Conservation (phyloP, 164 flowering plant genomes). For the Aristolochia contorta region DNA sequence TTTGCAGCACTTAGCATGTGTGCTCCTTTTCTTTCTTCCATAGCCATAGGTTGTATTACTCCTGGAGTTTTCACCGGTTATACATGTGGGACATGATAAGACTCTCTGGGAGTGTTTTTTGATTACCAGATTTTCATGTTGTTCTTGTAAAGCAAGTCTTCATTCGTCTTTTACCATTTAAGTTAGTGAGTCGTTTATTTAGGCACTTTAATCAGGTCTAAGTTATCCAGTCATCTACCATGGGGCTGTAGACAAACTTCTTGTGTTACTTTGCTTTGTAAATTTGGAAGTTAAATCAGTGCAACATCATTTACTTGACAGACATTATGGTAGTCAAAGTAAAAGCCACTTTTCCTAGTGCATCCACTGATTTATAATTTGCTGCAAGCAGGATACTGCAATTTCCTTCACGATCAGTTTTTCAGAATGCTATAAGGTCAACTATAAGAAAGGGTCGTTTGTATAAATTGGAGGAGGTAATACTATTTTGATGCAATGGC, state of each 20-base stretch:
- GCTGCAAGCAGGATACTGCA: constrained; percentile 34
- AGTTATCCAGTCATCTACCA: no score
- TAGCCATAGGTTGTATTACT: neutral
- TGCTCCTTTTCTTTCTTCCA: constrained; percentile 5
- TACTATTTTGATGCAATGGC: constrained; percentile 1
- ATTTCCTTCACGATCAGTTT: constrained; percentile 26
- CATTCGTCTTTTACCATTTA: no score
- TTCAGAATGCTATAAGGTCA: constrained; percentile 18
- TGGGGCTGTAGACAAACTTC: no score
- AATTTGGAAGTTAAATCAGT: no score
- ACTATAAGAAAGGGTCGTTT: constrained; percentile 25
- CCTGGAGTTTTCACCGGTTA: neutral
- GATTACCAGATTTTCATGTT: no score
- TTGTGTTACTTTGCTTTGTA: neutral
- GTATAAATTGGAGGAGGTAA: constrained; percentile 45
- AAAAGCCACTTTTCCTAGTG: neutral
- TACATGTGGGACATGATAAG: neutral
- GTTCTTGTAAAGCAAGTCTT: no score
- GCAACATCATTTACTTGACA: neutral
- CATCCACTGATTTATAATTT: neutral
- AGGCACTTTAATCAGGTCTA: no score
- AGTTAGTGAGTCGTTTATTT: no score
- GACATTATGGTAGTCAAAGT: neutral
- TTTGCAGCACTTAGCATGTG: constrained; percentile 33
- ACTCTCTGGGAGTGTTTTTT: neutral